Evolutionary conservation across 2,329 filamentous ascomycete genomes (phyloP).

Genomic region (Colletotrichum limetticola): DNA sequence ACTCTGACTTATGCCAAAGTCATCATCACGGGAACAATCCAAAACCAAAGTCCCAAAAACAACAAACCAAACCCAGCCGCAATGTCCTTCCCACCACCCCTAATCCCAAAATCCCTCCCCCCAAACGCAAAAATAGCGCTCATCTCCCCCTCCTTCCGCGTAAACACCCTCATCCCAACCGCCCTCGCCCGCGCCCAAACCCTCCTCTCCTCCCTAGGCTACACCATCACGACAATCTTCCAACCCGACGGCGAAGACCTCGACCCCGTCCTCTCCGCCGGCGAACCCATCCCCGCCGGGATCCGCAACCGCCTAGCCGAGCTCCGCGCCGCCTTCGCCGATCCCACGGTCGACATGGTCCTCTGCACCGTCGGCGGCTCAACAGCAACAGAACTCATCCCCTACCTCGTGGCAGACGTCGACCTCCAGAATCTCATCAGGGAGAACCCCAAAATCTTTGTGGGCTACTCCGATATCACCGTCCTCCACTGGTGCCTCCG

Average conservation of each 20-base stretch:
- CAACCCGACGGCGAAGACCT: not conserved
- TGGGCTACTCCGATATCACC: conserved; percentile 55
- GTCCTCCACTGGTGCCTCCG: conserved; percentile 54
- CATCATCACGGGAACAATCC: not conserved
- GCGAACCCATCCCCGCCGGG: conserved; percentile 44
- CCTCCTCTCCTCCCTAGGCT: conserved; percentile 46
- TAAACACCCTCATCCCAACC: conserved; percentile 44
- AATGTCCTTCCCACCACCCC: conserved; percentile 28
- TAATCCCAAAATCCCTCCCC: conserved; percentile 42
- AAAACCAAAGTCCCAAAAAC: not conserved
- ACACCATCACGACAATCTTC: conserved; percentile 47
- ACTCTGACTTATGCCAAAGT: not conserved
- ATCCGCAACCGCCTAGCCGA: conserved; percentile 50
- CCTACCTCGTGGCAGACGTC: conserved; percentile 47
- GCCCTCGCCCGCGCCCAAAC: conserved; percentile 44
- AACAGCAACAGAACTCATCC: conserved; percentile 52
- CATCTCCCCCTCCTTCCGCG: conserved; percentile 51
- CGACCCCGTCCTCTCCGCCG: conserved; percentile 30
- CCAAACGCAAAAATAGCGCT: conserved; percentile 51
- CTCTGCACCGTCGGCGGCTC: conserved; percentile 53
- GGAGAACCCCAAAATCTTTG: conserved; percentile 52
- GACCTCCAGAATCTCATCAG: conserved; percentile 46
- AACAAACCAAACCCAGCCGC: not conserved
- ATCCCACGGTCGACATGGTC: conserved; percentile 47
- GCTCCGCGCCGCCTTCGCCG: conserved; percentile 50